These are phyloP conservation scores for Neofusicoccum kwambonambiense DNA, from an alignment of 2,329 filamentous ascomycete genomes.

Conservation along the genomic window DNA sequence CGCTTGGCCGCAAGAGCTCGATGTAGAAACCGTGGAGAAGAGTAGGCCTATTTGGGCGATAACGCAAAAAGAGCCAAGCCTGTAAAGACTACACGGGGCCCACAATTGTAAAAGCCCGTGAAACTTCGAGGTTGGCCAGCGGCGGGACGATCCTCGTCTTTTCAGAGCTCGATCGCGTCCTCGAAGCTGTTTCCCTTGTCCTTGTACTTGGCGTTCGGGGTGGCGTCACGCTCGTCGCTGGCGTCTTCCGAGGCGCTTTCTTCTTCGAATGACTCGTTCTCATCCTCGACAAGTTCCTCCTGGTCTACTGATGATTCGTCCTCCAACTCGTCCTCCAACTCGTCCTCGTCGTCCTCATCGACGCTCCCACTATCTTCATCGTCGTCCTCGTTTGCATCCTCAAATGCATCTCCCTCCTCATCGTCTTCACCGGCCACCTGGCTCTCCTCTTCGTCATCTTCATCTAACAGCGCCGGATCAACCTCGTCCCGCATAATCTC, in stretches of 20 bases:
- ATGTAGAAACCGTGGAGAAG: not conserved
- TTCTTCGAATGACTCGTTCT: not conserved
- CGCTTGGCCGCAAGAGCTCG: not conserved
- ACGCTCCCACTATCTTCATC: not conserved
- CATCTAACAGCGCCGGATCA: not conserved
- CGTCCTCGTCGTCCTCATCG: not conserved
- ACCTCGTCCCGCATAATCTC: not conserved
- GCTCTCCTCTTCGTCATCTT: not conserved
- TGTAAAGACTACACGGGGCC: not conserved
- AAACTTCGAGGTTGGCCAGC: not conserved
- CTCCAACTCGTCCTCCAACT: not conserved
- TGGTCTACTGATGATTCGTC: not conserved
- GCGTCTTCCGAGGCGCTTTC: not conserved
- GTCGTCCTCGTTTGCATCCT: not conserved
- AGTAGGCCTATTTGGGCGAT: too few relatives aligned
- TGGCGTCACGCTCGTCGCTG: not conserved
- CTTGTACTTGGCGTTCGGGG: not conserved
- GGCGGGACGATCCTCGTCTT: not conserved
- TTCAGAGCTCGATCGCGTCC: constrained; percentile 17
- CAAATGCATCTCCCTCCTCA: not conserved
- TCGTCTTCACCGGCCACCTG: not conserved
- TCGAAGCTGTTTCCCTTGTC: constrained; percentile 15
- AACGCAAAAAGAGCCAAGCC: not conserved
- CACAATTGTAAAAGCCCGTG: not conserved
- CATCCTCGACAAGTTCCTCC: not conserved